Percentiles rank a stretch among this genome's conserved stretches.
Evolutionary conservation across 1,284 basidiomycete species (phyloP).

Genomic region (Cutaneotrichosporon cutaneum): DNA sequence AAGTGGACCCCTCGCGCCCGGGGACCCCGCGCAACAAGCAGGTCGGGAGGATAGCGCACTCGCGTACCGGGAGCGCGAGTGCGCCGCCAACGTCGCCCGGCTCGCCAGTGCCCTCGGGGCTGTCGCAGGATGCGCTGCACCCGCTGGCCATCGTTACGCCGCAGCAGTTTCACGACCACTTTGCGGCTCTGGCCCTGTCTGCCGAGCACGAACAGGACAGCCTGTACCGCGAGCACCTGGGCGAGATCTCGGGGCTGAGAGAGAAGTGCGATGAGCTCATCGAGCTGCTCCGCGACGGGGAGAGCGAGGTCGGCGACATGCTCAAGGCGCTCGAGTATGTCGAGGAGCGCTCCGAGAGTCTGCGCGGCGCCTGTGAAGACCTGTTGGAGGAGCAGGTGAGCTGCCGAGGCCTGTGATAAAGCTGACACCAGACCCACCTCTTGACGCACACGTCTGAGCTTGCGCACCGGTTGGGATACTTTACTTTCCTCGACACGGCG

Average conservation of each 20-base stretch:
- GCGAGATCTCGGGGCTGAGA: constrained; percentile 68
- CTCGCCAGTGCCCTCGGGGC: constrained; percentile 14
- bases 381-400: constrained; percentile 79
- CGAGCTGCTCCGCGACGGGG: constrained; percentile 67
- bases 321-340: constrained; percentile 76
- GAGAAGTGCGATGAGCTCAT: constrained; percentile 71
- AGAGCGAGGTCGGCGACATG: constrained; percentile 74
- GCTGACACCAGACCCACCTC: constrained; percentile 59
- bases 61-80: constrained; percentile 17
- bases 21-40: constrained; percentile 13
- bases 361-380: constrained; percentile 86
- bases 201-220: constrained; percentile 88
- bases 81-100: constrained; percentile 22
- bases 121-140: constrained; percentile 39
- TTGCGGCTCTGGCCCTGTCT: constrained; percentile 76
- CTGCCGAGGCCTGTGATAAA: constrained; percentile 5
- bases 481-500: constrained; percentile 84
- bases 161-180: constrained; percentile 95
- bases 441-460: constrained; percentile 76
- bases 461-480: constrained; percentile 75
- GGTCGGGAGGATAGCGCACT: constrained; percentile 8
- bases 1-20: constrained; percentile 48
- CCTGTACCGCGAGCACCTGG: constrained; percentile 78
- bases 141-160: constrained; percentile 70
- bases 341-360: constrained; percentile 78